phyloP scores from a whole-genome alignment of 257 asterid genomes.

The Handroanthus guayacan region DNA sequence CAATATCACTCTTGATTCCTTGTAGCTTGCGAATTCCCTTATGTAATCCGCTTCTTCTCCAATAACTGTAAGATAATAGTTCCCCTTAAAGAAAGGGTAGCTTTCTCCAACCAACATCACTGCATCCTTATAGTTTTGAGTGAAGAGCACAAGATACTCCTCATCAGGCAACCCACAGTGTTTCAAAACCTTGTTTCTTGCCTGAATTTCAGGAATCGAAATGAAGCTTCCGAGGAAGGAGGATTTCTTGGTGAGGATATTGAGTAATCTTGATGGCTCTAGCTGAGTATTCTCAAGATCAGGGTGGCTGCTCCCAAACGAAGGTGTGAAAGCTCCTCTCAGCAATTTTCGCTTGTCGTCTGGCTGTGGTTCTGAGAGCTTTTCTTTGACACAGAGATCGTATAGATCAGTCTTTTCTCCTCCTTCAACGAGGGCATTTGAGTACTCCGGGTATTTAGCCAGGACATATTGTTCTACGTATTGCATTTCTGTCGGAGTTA shows the following conservation, averaged over 20 bases:
- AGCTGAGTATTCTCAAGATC: constrained; percentile 74
- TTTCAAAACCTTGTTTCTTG: constrained; percentile 71
- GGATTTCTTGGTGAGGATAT: constrained; percentile 64
- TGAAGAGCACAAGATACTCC: constrained; percentile 71
- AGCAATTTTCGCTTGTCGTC: constrained; percentile 64
- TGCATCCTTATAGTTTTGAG: constrained; percentile 67
- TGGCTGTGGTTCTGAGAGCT: constrained; percentile 47
- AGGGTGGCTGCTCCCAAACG: constrained; percentile 50
- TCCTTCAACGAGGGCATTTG: constrained; percentile 77
- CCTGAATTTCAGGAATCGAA: constrained; percentile 91
- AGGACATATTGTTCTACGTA: constrained; percentile 80
- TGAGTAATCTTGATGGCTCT: constrained; percentile 79
- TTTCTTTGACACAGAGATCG: constrained; percentile 64
- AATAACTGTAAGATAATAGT: constrained; percentile 66
- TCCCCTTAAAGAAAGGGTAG: constrained; percentile 81
- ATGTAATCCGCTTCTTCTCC: constrained; percentile 61
- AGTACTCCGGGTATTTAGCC: constrained; percentile 85
- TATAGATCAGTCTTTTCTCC: constrained; percentile 76
- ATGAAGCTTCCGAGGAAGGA: constrained; percentile 74
- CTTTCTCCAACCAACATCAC: constrained; percentile 81
- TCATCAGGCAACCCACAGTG: constrained; percentile 80
- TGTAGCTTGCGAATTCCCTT: constrained; percentile 65
- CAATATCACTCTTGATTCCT: constrained; percentile 69
- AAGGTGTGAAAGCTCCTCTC: constrained; percentile 46
- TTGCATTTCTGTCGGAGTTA: constrained; percentile 83